Evolutionary conservation across 768 basidiomycete species (phyloP), one percentile per base, ranked within the genome.

Genomic region (Podaxis sp.): DNA sequence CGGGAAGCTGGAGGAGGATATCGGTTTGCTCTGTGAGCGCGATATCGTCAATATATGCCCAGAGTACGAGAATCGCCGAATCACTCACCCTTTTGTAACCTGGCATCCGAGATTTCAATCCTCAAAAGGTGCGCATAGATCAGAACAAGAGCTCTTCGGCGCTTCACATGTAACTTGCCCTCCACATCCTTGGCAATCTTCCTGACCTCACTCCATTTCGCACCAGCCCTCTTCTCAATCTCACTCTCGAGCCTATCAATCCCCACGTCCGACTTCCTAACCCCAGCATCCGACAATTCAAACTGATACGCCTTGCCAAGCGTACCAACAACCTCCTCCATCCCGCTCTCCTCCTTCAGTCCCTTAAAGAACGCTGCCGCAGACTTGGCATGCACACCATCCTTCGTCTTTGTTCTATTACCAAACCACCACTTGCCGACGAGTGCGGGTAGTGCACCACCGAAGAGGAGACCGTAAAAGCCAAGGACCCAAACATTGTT

Each of bases 351-450:
- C 69, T 99, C 96, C 28, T 81, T 84, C n/a, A 98, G 66, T 3
- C 81, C 77, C 70, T 90, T 92, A 87, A 97, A 99, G 77, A 94
- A 94, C 0, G 81, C 77, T 32, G 93, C 86, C 2, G 96, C 96
- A 0, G 93, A 91, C 42, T 77, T 78, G 23, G 88, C 85, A 62
- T 92, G 78, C 59, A 97, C 81, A 44, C 94, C 93, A 64, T 99
- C 97, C 72, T 97, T 95, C 14, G 97, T 99, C 73, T 84, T 88
- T 64, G 86, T 80, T 59, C 91, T 82, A 66, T 87, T 91, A 3
- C 93, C 92, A 69, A 98, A 99, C 97, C 97, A 99, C 97, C 97
- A 98, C 36, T 87, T 84, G 13, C 93, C 90, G 56, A 99, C 96
- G 50, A 96, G 78, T 40, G 82, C 83, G 25, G 97, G 97, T 21